Conservation (phyloP, 148 eudicot species). For the Cornus kousa region DNA sequence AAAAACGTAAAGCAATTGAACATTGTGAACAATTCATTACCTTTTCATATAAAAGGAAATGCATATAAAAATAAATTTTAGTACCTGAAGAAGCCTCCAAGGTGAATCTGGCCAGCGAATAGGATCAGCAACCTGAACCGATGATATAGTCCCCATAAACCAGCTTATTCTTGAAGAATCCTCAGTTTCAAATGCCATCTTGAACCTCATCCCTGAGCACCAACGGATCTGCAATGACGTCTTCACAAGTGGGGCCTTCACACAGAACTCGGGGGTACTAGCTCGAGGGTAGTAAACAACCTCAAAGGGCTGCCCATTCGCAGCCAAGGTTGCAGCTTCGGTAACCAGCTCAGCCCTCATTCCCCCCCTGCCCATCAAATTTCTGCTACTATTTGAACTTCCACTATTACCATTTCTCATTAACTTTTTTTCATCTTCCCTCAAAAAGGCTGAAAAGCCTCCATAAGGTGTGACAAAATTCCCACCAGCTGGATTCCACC, state of each 20-base stretch:
- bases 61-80: not conserved
- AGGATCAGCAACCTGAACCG: constrained; percentile 83
- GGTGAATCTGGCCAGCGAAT: constrained; percentile 92
- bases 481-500: constrained; percentile 67
- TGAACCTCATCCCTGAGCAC: constrained; percentile 95
- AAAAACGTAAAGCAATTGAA: too few species aligned
- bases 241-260: constrained; percentile 68
- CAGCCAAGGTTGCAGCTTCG: constrained; percentile 63
- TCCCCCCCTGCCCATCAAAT: constrained; percentile 36
- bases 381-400: constrained; percentile 22
- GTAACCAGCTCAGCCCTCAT: constrained; percentile 63
- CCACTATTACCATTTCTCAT: constrained; percentile 41
- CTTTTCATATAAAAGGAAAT: not conserved
- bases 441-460: constrained; percentile 60
- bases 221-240: constrained; percentile 69
- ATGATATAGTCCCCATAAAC: constrained; percentile 90
- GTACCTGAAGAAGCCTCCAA: constrained; percentile 97
- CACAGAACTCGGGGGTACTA: constrained; percentile 90
- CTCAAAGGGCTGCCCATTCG: constrained; percentile 68
- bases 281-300: constrained; percentile 91
- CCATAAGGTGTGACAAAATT: constrained; percentile 33
- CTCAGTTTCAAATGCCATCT: constrained; percentile 96
- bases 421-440: constrained; percentile 56
- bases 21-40: not conserved
- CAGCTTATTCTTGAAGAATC: constrained; percentile 93